Conservation (phyloP, 331 rosid genomes). For the Acacia pycnantha region DNA sequence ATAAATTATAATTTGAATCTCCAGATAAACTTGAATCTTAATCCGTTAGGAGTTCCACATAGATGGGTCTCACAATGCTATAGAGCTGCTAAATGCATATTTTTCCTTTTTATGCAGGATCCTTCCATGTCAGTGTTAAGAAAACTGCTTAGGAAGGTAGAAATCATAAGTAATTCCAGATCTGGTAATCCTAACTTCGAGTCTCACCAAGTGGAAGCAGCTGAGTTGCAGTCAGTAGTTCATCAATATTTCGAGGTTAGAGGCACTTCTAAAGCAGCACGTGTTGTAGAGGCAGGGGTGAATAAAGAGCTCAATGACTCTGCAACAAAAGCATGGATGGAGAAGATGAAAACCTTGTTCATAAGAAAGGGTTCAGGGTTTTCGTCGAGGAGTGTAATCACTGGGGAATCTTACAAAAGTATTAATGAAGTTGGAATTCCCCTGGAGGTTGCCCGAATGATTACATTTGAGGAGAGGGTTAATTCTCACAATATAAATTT, state of each 20-base stretch:
- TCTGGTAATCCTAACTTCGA: slow-evolving; percentile 86
- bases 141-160: slow-evolving; percentile 74
- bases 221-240: slow-evolving; percentile 64
- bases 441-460: slow-evolving; percentile 70
- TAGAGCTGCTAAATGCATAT: background rate
- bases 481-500: slow-evolving; percentile 57
- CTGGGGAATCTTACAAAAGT: slow-evolving; percentile 84
- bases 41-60: background rate
- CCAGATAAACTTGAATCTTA: background rate
- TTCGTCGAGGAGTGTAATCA: slow-evolving; percentile 89
- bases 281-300: slow-evolving; percentile 70
- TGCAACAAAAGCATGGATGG: slow-evolving; percentile 90
- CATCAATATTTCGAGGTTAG: slow-evolving; percentile 82
- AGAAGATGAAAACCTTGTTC: slow-evolving; percentile 84
- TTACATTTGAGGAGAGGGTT: slow-evolving; percentile 92
- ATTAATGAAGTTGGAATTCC: slow-evolving; percentile 90
- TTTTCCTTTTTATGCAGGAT: slow-evolving; percentile 55
- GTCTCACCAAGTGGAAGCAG: slow-evolving; percentile 79
- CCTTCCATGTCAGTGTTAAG: slow-evolving; percentile 74
- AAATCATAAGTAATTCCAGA: slow-evolving; percentile 72
- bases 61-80: background rate
- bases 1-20: background rate
- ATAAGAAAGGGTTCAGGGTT: slow-evolving; percentile 95
- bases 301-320: slow-evolving; percentile 65
- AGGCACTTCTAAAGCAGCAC: slow-evolving; percentile 74